Base-by-base conservation (phyloP, 2,329 filamentous ascomycete genomes). In the Aspergillus quadricinctus region DNA sequence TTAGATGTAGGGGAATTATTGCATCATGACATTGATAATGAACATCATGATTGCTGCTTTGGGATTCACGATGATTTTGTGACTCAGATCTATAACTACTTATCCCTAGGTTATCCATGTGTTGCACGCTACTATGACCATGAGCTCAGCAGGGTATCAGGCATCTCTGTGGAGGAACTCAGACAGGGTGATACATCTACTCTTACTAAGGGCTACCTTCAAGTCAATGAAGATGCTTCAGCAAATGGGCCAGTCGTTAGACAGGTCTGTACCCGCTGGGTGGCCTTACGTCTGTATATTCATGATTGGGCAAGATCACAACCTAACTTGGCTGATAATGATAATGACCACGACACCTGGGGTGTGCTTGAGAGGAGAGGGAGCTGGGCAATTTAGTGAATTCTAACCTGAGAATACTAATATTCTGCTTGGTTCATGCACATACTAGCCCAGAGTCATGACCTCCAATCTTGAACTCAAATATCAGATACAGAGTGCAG, bases 61-160 rank as follows among this genome's bases (percentile, higher is more conserved):
- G 92, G 96, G 72, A 96, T 94, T 66, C 81, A 87, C 58, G 90
- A 96, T 70, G 80, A 80, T 3, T 96, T 97, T 70, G 85, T 97
- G 55, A 96, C 92, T 0, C 93, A 97, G 73, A 92, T 97, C 7
- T 97, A 95, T 81, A 97, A 97, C 73, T 97, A 97, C 73, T 81
- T 97, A 17, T 96, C 91, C 0, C 82, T 97, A 4, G 93, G 93
- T 4, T 97, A 97, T 72, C 92, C 93, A 3, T 87, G 90, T 35
- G 85, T 92, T 66, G 93, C 92, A 10, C 85, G 88, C 23, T 82
- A 84, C 40, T 97, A 90, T 68, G 93, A 97, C 68, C 83, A 87
- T 10, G 93, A 97, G 77, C 80, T 97, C 21, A 85, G 87, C 64
- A 90, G 89, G 69, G 95, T 97, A 55, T 89, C 87, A 31, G 80